Base-by-base conservation (phyloP, 345 rosid species). In the Zanthoxylum bungeanum region DNA sequence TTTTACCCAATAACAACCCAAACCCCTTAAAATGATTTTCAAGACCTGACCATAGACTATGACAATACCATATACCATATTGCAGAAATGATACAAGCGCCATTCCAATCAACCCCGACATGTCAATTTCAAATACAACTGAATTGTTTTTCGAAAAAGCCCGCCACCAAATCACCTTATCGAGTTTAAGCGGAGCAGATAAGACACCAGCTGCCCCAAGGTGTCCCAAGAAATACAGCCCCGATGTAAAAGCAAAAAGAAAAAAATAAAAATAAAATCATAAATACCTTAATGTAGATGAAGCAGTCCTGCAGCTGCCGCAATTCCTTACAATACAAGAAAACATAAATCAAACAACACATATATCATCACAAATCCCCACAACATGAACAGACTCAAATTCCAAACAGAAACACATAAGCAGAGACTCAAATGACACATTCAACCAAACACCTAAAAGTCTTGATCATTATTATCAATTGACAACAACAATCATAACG, bases 251-350 rank as follows among this genome's bases (percentile, higher is more conserved):
- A n/a, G n/a, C n/a, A n/a, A n/a, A n/a, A n/a, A n/a, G n/a, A n/a
- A n/a, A n/a, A n/a, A 57, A 2, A 6, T 21, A 57, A n/a, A 21
- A 7, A 52, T 22, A 36, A 24, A n/a, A 57, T 19, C 37, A 66
- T 60, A 76, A 66, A 71, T 60, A 76, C 76, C 80, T 76, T 59
- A 40, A 46, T 57, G 72, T 22, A 9, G 72, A 8, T 9, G 37
- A 68, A 42, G 62, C 50, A 69, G 53, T 42, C 64, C 52, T 55
- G 5, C 73, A 19, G 63, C 64, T 0, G 49, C 72, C 25, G 39
- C 73, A 42, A n/a, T n/a, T 57, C 73, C 64, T 69, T 57, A n/a
- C n/a, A n/a, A 57, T 17, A 69, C 39, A 40, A 69, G 64, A 68
- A 68, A 69, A 55, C 52, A 19, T 39, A 39, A 56, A 69, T 51